A percentile compares a stretch with the other conserved stretches of the same genome.
phyloP scores from a whole-genome alignment of 2,329 filamentous ascomycete genomes.

The Pyrenophora seminiperda region DNA sequence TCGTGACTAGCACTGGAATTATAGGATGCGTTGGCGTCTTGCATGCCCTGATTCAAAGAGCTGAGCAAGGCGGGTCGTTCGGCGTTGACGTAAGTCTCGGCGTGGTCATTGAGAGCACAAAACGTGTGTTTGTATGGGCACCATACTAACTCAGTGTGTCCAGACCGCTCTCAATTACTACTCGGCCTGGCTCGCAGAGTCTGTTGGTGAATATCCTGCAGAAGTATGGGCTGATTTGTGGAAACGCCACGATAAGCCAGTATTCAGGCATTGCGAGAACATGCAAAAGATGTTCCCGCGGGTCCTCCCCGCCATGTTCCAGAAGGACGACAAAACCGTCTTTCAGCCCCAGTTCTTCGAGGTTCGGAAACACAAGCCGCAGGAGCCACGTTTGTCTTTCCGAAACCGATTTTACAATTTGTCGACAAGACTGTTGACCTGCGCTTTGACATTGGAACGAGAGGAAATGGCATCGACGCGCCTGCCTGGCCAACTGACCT shows the following conservation, averaged over 20 bases:
- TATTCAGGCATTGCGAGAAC: constrained; percentile 59
- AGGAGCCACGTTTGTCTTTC: no score
- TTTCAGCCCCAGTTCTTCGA: constrained; percentile 59
- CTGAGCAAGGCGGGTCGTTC: constrained; percentile 49
- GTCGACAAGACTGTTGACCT: constrained; percentile 39
- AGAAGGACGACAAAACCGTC: no score
- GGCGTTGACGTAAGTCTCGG: constrained; percentile 48
- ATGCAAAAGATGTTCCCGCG: constrained; percentile 53
- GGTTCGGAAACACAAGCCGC: no score
- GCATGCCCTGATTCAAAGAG: constrained; percentile 50
- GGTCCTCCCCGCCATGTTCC: no score
- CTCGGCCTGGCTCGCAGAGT: constrained; percentile 45
- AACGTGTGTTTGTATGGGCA: not conserved
- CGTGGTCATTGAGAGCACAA: not conserved
- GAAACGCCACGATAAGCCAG: constrained; percentile 51
- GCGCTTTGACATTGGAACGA: constrained; percentile 56
- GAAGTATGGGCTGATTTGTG: constrained; percentile 57
- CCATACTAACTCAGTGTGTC: constrained; percentile 23
- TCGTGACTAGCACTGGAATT: constrained; percentile 54
- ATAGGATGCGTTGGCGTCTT: constrained; percentile 51
- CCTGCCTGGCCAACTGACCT: constrained; percentile 56
- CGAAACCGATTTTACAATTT: constrained; percentile 53
- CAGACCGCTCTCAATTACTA: constrained; percentile 47
- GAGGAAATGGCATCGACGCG: constrained; percentile 57
- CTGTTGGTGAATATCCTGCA: constrained; percentile 43